phyloP scores from a whole-genome alignment of 345 rosid species.

The Populus davidiana region DNA sequence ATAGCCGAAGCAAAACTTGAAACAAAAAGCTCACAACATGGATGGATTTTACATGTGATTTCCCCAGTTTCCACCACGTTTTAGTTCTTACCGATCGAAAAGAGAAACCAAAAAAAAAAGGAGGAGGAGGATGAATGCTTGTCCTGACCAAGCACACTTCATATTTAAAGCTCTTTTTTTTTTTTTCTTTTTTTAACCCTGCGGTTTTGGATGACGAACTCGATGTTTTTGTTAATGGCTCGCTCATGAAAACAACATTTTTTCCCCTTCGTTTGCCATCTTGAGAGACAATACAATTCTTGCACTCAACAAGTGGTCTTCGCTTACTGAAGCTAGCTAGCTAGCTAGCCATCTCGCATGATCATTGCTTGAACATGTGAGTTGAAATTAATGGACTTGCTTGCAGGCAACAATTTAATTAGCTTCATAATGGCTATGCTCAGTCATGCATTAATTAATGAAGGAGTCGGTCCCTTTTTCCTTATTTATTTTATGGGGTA shows the following conservation, averaged over 20 bases:
- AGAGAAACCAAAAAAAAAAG: background rate
- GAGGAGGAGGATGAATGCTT: background rate
- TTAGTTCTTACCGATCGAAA: background rate
- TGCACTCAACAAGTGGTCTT: constrained; percentile 8
- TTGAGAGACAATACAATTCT: background rate
- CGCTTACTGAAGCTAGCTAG: background rate
- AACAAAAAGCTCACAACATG: too few species aligned
- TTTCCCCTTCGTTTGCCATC: background rate
- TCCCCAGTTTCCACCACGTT: background rate
- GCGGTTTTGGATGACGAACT: background rate
- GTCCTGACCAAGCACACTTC: background rate
- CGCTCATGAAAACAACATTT: background rate
- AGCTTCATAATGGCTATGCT: background rate
- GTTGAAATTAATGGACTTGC: background rate
- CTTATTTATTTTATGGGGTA: too few species aligned
- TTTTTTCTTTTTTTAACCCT: too few species aligned
- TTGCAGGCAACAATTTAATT: background rate
- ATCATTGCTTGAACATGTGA: background rate
- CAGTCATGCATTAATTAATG: too few species aligned
- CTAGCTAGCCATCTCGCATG: background rate
- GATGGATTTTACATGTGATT: background rate
- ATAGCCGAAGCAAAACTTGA: too few species aligned
- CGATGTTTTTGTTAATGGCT: background rate
- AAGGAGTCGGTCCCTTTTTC: too few species aligned
- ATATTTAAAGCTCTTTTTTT: too few species aligned